These are phyloP conservation scores for Aspergillus asperescens DNA, from an alignment of 495 filamentous ascomycete genomes.

Conservation along the genomic window DNA sequence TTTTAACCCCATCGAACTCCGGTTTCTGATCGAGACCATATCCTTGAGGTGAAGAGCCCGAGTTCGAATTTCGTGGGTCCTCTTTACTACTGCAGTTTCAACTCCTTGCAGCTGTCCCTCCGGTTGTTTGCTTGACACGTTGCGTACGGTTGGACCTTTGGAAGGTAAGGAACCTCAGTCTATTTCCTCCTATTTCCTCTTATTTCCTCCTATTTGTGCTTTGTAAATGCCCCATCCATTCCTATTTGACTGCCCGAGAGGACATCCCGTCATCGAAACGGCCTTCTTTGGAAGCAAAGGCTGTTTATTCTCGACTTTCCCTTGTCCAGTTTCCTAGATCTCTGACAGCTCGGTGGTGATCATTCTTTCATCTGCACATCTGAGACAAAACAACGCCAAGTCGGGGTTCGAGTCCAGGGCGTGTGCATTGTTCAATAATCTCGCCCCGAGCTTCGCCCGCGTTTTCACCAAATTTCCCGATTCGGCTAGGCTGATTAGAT, in stretches of 20 bases:
- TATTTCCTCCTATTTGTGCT: slow-evolving; percentile 6
- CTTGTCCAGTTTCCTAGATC: not conserved
- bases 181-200: slow-evolving; percentile 5
- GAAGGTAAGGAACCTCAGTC: slow-evolving; percentile 11
- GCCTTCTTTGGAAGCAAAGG: not conserved
- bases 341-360: not conserved
- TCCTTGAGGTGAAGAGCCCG: not conserved
- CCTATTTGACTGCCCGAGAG: not conserved
- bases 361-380: slow-evolving; percentile 11
- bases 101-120: slow-evolving; percentile 23
- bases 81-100: slow-evolving; percentile 9
- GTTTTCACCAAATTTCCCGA: slow-evolving; percentile 5
- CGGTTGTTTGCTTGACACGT: slow-evolving; percentile 18
- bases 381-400: slow-evolving; percentile 22
- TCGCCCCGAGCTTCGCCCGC: slow-evolving; percentile 6
- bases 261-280: slow-evolving; percentile 2
- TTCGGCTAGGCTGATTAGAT: slow-evolving; percentile 15
- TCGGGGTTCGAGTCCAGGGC: slow-evolving; percentile 2
- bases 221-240: not conserved
- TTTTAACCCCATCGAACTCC: not conserved
- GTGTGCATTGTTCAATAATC: slow-evolving; percentile 2
- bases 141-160: slow-evolving; percentile 7
- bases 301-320: not conserved
- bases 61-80: not conserved
- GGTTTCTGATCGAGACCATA: not conserved